Evolutionary conservation across 2,329 filamentous ascomycete species (phyloP).

Genomic region (Hypoxylon rubiginosum): DNA sequence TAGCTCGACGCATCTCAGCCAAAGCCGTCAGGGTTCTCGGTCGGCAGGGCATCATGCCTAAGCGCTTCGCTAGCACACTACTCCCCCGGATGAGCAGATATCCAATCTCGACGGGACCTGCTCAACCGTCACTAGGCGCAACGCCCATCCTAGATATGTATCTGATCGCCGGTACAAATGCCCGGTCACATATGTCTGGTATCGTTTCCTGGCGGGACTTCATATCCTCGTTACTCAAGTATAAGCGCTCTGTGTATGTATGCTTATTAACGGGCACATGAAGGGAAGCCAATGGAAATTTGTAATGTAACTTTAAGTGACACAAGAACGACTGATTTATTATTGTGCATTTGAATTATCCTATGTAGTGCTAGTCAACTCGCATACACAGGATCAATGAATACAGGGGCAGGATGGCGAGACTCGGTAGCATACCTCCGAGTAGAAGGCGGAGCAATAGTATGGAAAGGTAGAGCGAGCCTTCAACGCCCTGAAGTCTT

Average conservation of each 20-base stretch:
- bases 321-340: neutral
- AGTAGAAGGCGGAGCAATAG: neutral
- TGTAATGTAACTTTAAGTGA: neutral
- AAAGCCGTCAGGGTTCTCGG: neutral
- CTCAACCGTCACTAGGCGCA: neutral
- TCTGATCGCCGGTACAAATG: neutral
- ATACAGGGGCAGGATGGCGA: neutral
- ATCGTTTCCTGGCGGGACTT: neutral
- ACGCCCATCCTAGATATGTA: neutral
- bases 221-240: neutral
- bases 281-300: neutral
- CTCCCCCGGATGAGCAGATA: neutral
- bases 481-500: neutral
- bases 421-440: neutral
- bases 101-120: neutral
- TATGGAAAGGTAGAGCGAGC: neutral
- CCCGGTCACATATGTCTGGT: neutral
- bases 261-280: neutral
- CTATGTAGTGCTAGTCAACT: neutral
- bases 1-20: neutral
- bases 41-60: neutral
- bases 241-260: constrained; percentile 12
- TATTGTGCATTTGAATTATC: neutral
- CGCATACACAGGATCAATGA: neutral
- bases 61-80: neutral